A percentile compares a stretch with the other conserved stretches of the same genome.
Conservation (phyloP, 179 eudicot species). For the Nepenthes alata region DNA sequence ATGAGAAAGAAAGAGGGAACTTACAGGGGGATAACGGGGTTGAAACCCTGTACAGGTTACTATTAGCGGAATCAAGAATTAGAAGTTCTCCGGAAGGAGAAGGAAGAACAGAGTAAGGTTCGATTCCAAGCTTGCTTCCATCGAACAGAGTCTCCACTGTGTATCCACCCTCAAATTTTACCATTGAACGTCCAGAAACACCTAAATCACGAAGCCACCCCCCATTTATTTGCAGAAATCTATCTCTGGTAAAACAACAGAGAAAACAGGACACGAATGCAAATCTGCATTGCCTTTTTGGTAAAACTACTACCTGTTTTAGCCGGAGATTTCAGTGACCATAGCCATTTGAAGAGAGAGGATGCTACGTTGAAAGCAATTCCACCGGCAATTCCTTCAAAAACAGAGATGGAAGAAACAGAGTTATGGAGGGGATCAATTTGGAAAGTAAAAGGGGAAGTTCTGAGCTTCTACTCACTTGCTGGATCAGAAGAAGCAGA, state of each 20-base stretch:
- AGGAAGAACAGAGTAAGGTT: slow-evolving; percentile 61
- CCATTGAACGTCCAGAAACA: slow-evolving; percentile 46
- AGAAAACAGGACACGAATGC: background rate
- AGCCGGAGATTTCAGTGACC: slow-evolving; percentile 66
- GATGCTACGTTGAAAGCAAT: slow-evolving; percentile 57
- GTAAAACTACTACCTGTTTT: slow-evolving; percentile 32
- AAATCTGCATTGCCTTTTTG: slow-evolving; percentile 5
- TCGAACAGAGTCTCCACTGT: slow-evolving; percentile 82
- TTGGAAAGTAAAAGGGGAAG: background rate
- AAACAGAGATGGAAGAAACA: slow-evolving; percentile 1
- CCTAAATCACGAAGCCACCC: slow-evolving; percentile 7
- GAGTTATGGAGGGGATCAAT: background rate
- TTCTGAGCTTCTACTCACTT: slow-evolving; percentile 34
- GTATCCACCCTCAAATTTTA: slow-evolving; percentile 92
- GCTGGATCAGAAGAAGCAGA: slow-evolving; percentile 70
- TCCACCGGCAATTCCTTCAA: slow-evolving; percentile 67
- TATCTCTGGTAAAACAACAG: too few species aligned
- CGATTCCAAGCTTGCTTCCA: slow-evolving; percentile 89
- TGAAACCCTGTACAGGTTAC: slow-evolving; percentile 76
- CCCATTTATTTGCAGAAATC: too few species aligned
- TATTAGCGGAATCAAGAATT: slow-evolving; percentile 68
- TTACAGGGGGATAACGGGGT: slow-evolving; percentile 75
- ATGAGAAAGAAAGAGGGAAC: slow-evolving; percentile 6
- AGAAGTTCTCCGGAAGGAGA: slow-evolving; percentile 78
- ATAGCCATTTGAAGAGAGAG: slow-evolving; percentile 64